Percentiles rank a stretch among this genome's conserved stretches.
These are phyloP conservation scores for Daldinia vernicosa DNA, from an alignment of 495 filamentous ascomycete genomes.

Conservation along the genomic window DNA sequence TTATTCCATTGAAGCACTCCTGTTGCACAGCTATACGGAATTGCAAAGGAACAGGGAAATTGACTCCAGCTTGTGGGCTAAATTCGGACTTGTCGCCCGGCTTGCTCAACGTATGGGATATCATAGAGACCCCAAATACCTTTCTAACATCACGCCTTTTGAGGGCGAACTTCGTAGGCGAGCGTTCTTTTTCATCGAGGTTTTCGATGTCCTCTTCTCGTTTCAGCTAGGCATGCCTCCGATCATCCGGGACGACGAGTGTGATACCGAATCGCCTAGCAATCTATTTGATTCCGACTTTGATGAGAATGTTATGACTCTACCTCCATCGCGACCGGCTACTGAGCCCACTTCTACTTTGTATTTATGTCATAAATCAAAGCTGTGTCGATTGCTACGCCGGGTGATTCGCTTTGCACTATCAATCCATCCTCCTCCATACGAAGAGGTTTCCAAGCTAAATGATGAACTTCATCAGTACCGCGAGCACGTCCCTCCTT, in stretches of 20 bases:
- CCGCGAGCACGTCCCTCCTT: slow-evolving; percentile 43
- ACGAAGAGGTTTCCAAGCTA: slow-evolving; percentile 48
- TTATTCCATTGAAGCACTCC: slow-evolving; percentile 58
- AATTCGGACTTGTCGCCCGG: slow-evolving; percentile 54
- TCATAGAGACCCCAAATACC: slow-evolving; percentile 58
- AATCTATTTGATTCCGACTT: slow-evolving; percentile 61
- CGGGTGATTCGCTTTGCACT: slow-evolving; percentile 50
- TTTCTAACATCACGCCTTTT: slow-evolving; percentile 58
- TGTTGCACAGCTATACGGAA: slow-evolving; percentile 53
- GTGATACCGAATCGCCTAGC: slow-evolving; percentile 54
- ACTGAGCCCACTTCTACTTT: slow-evolving; percentile 56
- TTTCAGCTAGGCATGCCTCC: slow-evolving; percentile 62
- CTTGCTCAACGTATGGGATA: slow-evolving; percentile 62
- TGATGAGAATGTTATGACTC: slow-evolving; percentile 48
- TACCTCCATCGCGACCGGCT: slow-evolving; percentile 52
- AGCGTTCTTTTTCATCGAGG: slow-evolving; percentile 57
- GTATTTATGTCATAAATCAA: slow-evolving; percentile 54
- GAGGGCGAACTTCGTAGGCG: slow-evolving; percentile 63
- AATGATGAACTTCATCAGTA: slow-evolving; percentile 49
- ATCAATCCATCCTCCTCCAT: slow-evolving; percentile 43
- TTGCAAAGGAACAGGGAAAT: slow-evolving; percentile 49
- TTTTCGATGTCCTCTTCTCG: slow-evolving; percentile 59
- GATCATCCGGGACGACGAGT: slow-evolving; percentile 54
- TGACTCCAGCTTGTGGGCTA: slow-evolving; percentile 54
- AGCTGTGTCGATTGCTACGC: slow-evolving; percentile 50